Evolutionary conservation across 2,329 filamentous ascomycete species (phyloP), one percentile per base, ranked within the genome.

Genomic region (Trichoderma sp.): DNA sequence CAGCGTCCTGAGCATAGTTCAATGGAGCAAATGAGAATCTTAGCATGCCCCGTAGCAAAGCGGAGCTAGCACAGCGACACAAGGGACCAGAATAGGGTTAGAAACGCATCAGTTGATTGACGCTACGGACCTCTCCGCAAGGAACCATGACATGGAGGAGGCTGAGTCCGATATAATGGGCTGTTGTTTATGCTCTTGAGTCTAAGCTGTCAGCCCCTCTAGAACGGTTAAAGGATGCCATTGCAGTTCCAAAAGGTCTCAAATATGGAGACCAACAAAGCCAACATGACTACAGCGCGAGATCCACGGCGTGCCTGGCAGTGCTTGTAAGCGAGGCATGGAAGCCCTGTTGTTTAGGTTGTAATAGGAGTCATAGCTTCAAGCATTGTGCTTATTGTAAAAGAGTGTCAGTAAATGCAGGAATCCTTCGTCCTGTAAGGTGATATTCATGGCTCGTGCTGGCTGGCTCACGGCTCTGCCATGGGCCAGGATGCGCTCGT

Each of bases 151-250:
- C 60, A 35, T 53, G 31, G 60, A 73, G 41, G 60, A 73, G 41
- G 60, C 69, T 65, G 59, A 65, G 60, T 24, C 29, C 21, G 38
- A 35, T 65, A 35, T 63, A 64, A 45, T 45, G 59, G 59, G 56
- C 29, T 53, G 69, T 72, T 72, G 59, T 63, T 71, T 50, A 62
- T 71, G 59, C 69, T 53, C 31, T 45, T 71, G 33, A 56, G 35
- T 56, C 41, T 56, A 18, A 31, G 60, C 27, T 73, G 41, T n/a
- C 24, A 71, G 33, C 67, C 53, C 65, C 53, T 60, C 29, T 27
- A 38, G 60, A 27, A 33, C 18, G 18, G n/a, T n/a, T 38, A 63
- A 72, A 63, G 53, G 59, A 72, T 62, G 35, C 45, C 31, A 31
- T 27, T 72, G 59, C n/a, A 24, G 38, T 35, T 63, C 29, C 33